These are phyloP conservation scores for Candida verbasci DNA, from an alignment of 805 yeast species.

Conservation along the genomic window DNA sequence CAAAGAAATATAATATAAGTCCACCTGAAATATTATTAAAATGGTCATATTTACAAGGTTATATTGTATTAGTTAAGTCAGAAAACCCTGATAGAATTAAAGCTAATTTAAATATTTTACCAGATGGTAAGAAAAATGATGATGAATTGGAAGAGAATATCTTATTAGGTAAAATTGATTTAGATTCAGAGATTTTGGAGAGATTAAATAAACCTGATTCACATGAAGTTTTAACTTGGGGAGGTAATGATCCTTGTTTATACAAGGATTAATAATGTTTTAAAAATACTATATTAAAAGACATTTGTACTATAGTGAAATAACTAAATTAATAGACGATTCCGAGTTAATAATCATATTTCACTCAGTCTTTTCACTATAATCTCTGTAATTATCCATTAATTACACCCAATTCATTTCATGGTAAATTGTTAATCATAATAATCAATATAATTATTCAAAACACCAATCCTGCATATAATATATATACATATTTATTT, in stretches of 20 bases:
- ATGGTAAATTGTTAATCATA: no score
- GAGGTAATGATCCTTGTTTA: slow-evolving; percentile 27
- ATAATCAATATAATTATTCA: no score
- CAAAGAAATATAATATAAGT: slow-evolving; percentile 44
- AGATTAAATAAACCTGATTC: slow-evolving; percentile 34
- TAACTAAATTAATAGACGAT: no score
- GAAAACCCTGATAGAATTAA: slow-evolving; percentile 47
- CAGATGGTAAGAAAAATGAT: slow-evolving; percentile 15
- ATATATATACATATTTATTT: no score
- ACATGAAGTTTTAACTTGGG: slow-evolving; percentile 31
- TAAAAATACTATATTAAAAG: no score
- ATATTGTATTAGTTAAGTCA: slow-evolving; percentile 69
- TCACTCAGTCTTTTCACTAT: no score
- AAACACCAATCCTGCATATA: no score
- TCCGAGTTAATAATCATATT: no score
- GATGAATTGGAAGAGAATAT: slow-evolving; percentile 20
- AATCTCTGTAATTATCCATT: no score
- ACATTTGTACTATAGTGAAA: no score
- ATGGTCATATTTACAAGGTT: slow-evolving; percentile 73
- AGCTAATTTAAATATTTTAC: slow-evolving; percentile 51
- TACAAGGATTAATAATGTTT: no score
- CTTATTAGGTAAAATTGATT: slow-evolving; percentile 34
- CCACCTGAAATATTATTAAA: slow-evolving; percentile 63
- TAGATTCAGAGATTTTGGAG: slow-evolving; percentile 33
- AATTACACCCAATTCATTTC: no score